Conservation (phyloP, 208 protist species). For the Trypanosomatidae sp. region DNA sequence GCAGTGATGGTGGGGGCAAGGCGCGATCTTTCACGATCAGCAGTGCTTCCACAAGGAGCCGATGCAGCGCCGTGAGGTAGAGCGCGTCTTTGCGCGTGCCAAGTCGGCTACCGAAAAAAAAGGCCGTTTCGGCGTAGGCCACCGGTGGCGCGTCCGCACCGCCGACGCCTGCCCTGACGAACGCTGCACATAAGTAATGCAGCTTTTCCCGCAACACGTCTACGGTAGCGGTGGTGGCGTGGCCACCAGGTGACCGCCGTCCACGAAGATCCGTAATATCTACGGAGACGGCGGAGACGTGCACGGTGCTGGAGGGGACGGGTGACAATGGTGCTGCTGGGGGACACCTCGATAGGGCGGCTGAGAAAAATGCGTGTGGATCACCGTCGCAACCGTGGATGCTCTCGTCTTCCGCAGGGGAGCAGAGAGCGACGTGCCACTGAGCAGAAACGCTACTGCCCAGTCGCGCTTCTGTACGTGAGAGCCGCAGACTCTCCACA, state of each 20-base stretch:
- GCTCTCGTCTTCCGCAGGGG: neutral
- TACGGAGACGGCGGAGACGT: neutral
- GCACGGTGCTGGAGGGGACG: neutral
- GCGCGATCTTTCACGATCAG: neutral
- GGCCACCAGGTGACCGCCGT: neutral
- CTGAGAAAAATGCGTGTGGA: neutral
- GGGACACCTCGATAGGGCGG: neutral
- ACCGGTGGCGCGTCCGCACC: neutral
- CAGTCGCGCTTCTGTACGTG: neutral
- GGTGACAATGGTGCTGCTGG: neutral
- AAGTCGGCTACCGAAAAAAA: conserved; percentile 7
- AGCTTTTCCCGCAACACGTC: neutral
- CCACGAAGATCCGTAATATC: conserved; percentile 2
- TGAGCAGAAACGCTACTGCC: neutral
- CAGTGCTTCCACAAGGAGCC: conserved; percentile 6
- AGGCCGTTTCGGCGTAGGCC: neutral
- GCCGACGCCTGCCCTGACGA: neutral
- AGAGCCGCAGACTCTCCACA: neutral
- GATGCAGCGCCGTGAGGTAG: conserved; percentile 9
- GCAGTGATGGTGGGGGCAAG: neutral
- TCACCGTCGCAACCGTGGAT: neutral
- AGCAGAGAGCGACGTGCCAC: conserved; percentile 5
- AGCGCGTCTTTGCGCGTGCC: conserved; percentile 19
- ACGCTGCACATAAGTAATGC: neutral
- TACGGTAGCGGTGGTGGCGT: neutral